Base-by-base conservation (phyloP, 306 rosid species). In the Ormosia emarginata region DNA sequence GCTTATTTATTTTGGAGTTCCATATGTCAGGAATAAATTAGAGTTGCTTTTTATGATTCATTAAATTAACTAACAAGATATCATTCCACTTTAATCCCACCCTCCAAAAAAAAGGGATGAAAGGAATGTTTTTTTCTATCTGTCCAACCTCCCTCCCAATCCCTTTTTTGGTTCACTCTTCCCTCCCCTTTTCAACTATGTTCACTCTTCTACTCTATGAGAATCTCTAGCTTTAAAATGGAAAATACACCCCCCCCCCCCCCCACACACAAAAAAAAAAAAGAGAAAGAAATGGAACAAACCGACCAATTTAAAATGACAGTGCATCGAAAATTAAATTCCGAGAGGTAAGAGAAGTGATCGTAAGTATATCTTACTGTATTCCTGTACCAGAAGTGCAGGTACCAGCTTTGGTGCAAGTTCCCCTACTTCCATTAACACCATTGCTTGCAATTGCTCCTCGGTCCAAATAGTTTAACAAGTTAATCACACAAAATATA, bases 371-470 rank as follows among this genome's bases (percentile, higher is more conserved):
- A 79, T 83, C 94, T 87, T 90, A 94, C 98, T 94, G 98, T 84
- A 94, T 94, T 77, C 98, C 98, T 4, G 87, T 70, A 67, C 97
- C 97, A 37, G 90, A 62, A 34, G 93, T 70, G 91, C 98, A 94
- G 57, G 67, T 77, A 33, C 92, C 93, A 68, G 80, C 77, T 50
- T 79, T 33, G 1, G 87, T 80, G 89, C 98, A 94, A 68, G 88
- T 90, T 87, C 86, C 84, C 12, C 10, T 85, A 74, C 86, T 90
- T 74, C 97, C 98, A 79, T 92, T 94, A 64, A 94, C 98, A 81
- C 98, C 98, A 74, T 92, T 94, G 87, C 98, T 94, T 53, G 98
- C 98, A 75, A 94, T 94, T 73, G 94, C 87, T 85, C 98, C 98
- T 68, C 96, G 93, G 78, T 94, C 98, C 88, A 94, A 71, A 83